Conservation (phyloP, 2,329 filamentous ascomycete genomes). For the Epichloe typhina region DNA sequence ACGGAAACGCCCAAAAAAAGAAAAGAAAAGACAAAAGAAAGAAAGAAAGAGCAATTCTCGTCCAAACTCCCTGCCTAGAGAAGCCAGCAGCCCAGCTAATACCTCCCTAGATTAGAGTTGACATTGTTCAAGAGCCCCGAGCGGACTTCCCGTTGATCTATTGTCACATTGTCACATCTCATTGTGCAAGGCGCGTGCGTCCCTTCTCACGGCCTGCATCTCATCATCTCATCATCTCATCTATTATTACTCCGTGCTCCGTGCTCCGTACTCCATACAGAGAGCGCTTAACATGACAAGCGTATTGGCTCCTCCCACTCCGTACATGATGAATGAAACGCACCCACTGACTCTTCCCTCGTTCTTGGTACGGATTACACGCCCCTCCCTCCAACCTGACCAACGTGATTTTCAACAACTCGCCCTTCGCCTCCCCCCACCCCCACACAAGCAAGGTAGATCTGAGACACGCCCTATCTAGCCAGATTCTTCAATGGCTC, state of each 20-base stretch:
- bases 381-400: too few species aligned
- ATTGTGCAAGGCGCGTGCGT: neutral
- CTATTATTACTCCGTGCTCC: too few species aligned
- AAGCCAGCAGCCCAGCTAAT: too few species aligned
- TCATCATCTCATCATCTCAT: neutral
- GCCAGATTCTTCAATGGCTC: neutral
- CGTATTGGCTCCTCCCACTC: neutral
- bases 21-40: neutral
- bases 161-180: too few species aligned
- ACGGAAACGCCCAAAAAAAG: neutral
- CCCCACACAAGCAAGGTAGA: neutral
- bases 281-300: neutral
- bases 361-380: too few species aligned
- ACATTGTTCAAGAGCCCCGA: neutral
- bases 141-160: too few species aligned
- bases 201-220: neutral
- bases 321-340: neutral
- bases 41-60: neutral
- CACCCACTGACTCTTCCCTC: neutral
- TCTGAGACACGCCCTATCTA: neutral
- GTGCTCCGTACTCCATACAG: neutral
- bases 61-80: too few species aligned
- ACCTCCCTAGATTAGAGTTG: neutral
- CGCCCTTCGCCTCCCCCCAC: too few species aligned
- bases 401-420: too few species aligned